Evolutionary conservation across 768 basidiomycete species (phyloP).

Genomic region (Pleurotus pulmonarius): DNA sequence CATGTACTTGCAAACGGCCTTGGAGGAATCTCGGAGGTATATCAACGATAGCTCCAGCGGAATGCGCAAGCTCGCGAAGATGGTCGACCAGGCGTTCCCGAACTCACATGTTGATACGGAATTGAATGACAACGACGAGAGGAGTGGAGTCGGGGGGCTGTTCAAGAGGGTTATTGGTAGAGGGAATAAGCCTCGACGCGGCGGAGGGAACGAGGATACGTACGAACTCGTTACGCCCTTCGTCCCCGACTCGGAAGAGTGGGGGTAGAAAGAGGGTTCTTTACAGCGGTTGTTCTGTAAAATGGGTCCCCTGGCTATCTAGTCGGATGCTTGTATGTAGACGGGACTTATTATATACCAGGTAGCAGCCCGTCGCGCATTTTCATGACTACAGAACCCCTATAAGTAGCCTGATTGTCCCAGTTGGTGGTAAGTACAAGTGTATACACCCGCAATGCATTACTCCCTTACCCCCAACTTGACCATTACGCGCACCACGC

Average conservation of each 20-base stretch:
- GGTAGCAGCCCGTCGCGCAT: too few species aligned
- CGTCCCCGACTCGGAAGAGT: conserved; percentile 57
- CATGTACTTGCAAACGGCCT: conserved; percentile 66
- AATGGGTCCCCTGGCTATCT: too few species aligned
- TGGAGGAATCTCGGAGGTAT: conserved; percentile 65
- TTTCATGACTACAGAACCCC: too few species aligned
- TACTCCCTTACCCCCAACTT: too few species aligned
- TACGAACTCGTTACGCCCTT: conserved; percentile 84
- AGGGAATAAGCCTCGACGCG: conserved; percentile 35
- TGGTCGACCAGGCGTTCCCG: conserved; percentile 66
- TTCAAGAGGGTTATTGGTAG: conserved; percentile 62
- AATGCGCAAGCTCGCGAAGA: conserved; percentile 64
- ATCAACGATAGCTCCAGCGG: conserved; percentile 57
- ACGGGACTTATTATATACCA: too few species aligned
- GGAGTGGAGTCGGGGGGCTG: conserved; percentile 42
- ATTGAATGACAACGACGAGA: conserved; percentile 26
- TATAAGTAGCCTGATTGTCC: too few species aligned
- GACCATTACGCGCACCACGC: too few species aligned
- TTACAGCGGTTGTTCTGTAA: too few species aligned
- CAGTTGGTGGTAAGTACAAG: too few species aligned
- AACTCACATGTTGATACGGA: conserved; percentile 18
- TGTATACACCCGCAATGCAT: too few species aligned
- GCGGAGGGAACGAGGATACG: conserved; percentile 69
- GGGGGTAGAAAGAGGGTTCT: conserved; percentile 37
- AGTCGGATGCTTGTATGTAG: too few species aligned